Evolutionary conservation across 495 filamentous ascomycete species (phyloP).

Genomic region (Penicillium parvum): DNA sequence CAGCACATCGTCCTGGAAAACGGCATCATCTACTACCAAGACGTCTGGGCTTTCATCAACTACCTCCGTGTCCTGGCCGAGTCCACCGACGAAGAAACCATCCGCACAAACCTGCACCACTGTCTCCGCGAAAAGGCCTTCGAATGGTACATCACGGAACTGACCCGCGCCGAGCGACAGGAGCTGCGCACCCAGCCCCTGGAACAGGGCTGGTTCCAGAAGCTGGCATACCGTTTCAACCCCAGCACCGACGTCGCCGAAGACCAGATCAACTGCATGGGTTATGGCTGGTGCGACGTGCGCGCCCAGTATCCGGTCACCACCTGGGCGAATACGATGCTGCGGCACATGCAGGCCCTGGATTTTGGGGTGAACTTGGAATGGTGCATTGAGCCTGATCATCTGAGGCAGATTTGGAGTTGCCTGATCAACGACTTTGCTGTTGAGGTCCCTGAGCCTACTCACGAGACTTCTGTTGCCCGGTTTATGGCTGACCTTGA

Average conservation of each 20-base stretch:
- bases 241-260: neutral
- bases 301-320: neutral
- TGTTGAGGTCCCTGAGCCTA: too few relatives aligned
- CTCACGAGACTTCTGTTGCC: neutral
- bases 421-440: too few relatives aligned
- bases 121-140: neutral
- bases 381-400: neutral
- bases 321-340: conserved; percentile 2
- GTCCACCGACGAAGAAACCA: neutral
- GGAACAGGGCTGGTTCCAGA: neutral
- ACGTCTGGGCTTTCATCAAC: neutral
- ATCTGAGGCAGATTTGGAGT: neutral
- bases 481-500: neutral
- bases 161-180: neutral
- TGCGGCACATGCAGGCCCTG: neutral
- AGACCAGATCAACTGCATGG: neutral
- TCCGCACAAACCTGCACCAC: neutral
- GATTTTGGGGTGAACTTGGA: too few relatives aligned
- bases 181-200: neutral
- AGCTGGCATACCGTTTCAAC: neutral
- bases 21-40: neutral
- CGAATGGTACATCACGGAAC: neutral
- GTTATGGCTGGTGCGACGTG: neutral
- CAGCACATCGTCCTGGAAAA: neutral
- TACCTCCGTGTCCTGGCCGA: neutral